Percentiles rank a stretch among this genome's conserved stretches.
Evolutionary conservation across 2,329 filamentous ascomycete species (phyloP).

Genomic region (Aspergillus oerlinghausenensis): DNA sequence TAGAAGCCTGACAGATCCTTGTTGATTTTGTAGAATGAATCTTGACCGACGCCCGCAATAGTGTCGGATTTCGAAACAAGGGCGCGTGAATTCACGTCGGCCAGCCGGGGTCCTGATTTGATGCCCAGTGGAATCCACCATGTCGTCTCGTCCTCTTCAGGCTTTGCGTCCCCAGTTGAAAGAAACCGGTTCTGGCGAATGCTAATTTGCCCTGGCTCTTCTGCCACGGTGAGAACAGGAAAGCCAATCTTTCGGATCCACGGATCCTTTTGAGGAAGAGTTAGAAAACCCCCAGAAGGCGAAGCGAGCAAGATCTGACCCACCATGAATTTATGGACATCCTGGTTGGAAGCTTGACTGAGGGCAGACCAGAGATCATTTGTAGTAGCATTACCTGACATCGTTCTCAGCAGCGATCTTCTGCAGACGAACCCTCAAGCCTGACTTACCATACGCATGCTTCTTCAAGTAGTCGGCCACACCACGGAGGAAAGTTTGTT

Average conservation of each 20-base stretch:
- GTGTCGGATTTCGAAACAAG: slow-evolving; percentile 73
- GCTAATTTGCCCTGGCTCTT: slow-evolving; percentile 75
- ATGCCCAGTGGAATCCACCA: slow-evolving; percentile 96
- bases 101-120: slow-evolving; percentile 65
- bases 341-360: slow-evolving; percentile 78
- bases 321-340: slow-evolving; percentile 81
- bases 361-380: slow-evolving; percentile 87
- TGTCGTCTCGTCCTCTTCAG: slow-evolving; percentile 82
- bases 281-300: slow-evolving; percentile 3
- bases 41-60: slow-evolving; percentile 60
- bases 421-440: background rate
- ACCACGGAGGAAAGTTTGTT: slow-evolving; percentile 82
- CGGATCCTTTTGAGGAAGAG: slow-evolving; percentile 48
- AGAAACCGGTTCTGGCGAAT: slow-evolving; percentile 87
- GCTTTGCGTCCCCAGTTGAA: slow-evolving; percentile 82
- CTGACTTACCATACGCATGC: slow-evolving; percentile 67
- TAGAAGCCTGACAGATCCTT: slow-evolving; percentile 84
- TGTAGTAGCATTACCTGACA: slow-evolving; percentile 70
- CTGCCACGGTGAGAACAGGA: slow-evolving; percentile 79
- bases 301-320: slow-evolving; percentile 5
- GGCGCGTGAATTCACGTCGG: slow-evolving; percentile 60
- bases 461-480: slow-evolving; percentile 85
- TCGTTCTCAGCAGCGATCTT: slow-evolving; percentile 3
- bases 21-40: slow-evolving; percentile 92
- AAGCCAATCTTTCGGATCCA: slow-evolving; percentile 98